Base-by-base conservation (phyloP, 2,329 filamentous ascomycete species). In the Rutstroemia sp. region DNA sequence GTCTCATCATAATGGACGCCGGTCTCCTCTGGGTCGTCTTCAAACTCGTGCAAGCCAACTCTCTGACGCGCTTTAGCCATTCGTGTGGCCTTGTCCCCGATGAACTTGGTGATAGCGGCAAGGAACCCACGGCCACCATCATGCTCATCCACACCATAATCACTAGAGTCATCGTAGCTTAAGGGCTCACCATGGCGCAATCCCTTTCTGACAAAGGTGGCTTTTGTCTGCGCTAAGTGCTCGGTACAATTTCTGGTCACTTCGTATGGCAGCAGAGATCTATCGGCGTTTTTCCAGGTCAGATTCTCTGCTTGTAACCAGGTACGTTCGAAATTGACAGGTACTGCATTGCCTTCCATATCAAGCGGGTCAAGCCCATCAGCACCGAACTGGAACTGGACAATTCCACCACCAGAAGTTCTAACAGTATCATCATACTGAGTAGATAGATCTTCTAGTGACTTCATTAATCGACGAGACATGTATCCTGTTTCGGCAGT, bases 401-500 rank as follows among this genome's bases (percentile, higher is more conserved):
- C 91, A 59, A 99, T 87, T 34, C 85, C 86, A 7, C 88, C 88
- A 2, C 86, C 87, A 0, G 92, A 96, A 27, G 92, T 97, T 56
- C 94, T 84, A 0, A 99, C 92, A 0, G 94, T 99, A 66, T 95
- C 83, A 66, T 99, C 94, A 66, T 99, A 99, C 65, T 91, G 84
- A 0, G 89, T 90, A 0, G 92, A 96, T 3, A 97, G 75, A 76
- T 99, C 94, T 70, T 99, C 94, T 49, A 99, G 75, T 3, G 90
- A 96, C 73, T 99, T 99, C 92, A 99, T 99, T 69, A 99, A 72
- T 64, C 94, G 86, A 74, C 94, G 86, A 61, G 92, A 97, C 94
- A 99, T 99, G 74, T 99, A 99, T 62, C 94, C 94, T 10, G 94
- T 99, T 72, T 99, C 94, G 53, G 94, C 94, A 53, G 94, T 99